phyloP scores from a whole-genome alignment of 768 basidiomycete species.

The Rhodosporidiobolus sp. region DNA sequence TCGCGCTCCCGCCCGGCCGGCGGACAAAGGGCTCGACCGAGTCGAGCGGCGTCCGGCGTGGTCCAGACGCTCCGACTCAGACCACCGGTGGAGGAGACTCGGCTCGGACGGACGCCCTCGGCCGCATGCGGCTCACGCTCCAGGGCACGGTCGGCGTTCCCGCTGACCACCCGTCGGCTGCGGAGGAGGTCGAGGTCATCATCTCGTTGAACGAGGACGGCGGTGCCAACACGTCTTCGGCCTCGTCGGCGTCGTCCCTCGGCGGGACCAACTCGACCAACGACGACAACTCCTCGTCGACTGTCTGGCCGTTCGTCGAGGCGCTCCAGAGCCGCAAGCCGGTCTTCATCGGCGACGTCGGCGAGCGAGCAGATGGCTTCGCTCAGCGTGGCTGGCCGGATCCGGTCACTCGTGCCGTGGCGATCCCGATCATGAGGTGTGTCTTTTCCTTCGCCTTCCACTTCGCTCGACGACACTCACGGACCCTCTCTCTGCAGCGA shows the following conservation, averaged over 20 bases:
- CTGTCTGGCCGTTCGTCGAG: conserved; percentile 36
- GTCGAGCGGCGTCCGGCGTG: background rate
- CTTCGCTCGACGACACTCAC: too few relatives aligned
- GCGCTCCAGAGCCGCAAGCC: conserved; percentile 19
- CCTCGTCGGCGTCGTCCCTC: background rate
- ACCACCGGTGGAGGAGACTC: background rate
- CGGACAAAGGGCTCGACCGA: conserved; percentile 2
- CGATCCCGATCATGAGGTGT: conserved; percentile 21
- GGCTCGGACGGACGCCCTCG: background rate
- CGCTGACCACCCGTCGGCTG: conserved; percentile 12
- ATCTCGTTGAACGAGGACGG: background rate
- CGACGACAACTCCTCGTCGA: background rate
- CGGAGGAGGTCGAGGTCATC: background rate
- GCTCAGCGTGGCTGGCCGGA: conserved; percentile 22
- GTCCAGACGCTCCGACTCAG: background rate
- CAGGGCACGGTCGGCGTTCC: conserved; percentile 33
- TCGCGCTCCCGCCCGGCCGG: background rate
- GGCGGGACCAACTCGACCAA: background rate
- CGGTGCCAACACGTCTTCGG: background rate
- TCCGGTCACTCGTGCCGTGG: conserved; percentile 11
- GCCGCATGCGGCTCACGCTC: conserved; percentile 11
- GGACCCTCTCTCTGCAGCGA: background rate
- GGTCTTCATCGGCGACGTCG: conserved; percentile 29
- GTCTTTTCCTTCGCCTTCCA: too few relatives aligned
- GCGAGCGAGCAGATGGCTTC: background rate